Conservation (phyloP, 2,329 filamentous ascomycete species). For the Botryotinia convoluta region DNA sequence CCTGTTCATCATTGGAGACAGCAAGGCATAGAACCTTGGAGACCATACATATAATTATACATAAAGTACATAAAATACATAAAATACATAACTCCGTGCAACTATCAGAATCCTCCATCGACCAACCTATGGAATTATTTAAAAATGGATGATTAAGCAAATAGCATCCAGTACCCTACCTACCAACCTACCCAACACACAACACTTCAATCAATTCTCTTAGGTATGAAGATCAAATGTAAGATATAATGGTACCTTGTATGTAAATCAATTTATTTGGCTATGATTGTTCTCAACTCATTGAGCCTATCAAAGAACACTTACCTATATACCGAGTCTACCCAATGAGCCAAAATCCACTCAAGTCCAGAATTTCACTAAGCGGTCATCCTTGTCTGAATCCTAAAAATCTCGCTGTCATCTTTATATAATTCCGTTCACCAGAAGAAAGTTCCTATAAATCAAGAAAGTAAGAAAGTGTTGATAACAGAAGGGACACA, state of each 20-base stretch:
- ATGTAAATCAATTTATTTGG: neutral
- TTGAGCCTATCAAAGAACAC: neutral
- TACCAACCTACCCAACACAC: too few species aligned
- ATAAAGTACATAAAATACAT: neutral
- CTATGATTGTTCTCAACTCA: neutral
- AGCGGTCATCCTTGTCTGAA: neutral
- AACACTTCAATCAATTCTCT: neutral
- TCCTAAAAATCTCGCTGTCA: slow-evolving; percentile 10
- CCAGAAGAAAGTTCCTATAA: neutral
- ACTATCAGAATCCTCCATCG: neutral
- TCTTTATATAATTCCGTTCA: neutral
- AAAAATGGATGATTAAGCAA: neutral
- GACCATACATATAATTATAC: neutral
- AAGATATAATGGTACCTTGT: neutral
- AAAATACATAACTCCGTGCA: neutral
- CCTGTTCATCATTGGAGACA: slow-evolving; percentile 12
- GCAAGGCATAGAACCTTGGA: neutral
- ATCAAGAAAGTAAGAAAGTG: neutral
- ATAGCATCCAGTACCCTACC: neutral
- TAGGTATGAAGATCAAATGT: too few species aligned
- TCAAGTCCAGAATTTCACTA: neutral
- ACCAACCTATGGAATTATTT: neutral
- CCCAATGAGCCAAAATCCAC: neutral
- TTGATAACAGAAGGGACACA: neutral
- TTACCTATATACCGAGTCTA: too few species aligned